phyloP scores from a whole-genome alignment of 352 stramenopile genomes.

The Pythium volutum region DNA sequence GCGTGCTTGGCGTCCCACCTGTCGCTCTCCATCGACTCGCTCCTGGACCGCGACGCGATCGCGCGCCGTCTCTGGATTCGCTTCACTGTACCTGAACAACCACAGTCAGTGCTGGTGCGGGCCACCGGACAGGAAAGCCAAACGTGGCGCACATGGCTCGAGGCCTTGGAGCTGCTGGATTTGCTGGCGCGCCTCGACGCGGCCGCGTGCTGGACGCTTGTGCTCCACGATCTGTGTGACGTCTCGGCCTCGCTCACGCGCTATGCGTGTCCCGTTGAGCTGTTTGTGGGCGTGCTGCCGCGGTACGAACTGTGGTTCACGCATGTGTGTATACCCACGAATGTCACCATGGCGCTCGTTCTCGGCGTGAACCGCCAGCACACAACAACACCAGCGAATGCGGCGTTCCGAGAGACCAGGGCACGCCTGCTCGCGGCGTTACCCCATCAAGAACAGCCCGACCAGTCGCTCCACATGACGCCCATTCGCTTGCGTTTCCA shows the following conservation, averaged over 20 bases:
- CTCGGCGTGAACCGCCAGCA: too few relatives aligned
- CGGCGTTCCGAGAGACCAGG: background rate
- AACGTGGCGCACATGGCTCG: background rate
- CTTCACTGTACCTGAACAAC: background rate
- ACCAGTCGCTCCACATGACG: too few relatives aligned
- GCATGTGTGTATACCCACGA: background rate
- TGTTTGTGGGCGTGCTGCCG: background rate
- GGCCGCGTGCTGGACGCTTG: background rate
- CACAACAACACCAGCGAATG: too few relatives aligned
- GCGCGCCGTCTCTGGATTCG: background rate
- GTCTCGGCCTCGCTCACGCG: background rate
- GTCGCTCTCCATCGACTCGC: background rate
- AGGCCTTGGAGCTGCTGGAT: conserved; percentile 5
- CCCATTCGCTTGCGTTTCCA: background rate
- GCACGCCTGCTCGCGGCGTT: background rate
- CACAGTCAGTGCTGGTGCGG: background rate
- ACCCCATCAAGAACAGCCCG: background rate
- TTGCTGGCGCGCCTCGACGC: conserved; percentile 1
- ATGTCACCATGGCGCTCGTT: background rate
- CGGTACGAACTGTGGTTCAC: background rate
- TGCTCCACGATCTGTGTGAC: background rate
- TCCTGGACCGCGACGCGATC: background rate
- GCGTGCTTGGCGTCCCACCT: background rate
- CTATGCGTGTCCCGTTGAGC: background rate
- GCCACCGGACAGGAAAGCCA: too few relatives aligned